Evolutionary conservation across 495 filamentous ascomycete species (phyloP).

Genomic region (Xylaria sp.): DNA sequence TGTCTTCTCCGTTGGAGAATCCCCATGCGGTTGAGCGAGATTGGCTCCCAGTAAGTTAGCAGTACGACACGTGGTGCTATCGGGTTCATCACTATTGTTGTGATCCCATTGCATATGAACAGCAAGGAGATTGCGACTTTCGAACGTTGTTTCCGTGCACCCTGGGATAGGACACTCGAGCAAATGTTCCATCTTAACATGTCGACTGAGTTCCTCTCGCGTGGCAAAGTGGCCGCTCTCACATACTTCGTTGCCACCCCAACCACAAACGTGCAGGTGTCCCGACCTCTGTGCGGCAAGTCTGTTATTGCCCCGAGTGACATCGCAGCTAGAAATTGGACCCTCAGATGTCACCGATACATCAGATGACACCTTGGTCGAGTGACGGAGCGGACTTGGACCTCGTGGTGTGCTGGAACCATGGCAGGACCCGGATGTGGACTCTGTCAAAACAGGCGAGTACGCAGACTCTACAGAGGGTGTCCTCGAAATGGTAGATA

Average conservation of each 20-base stretch:
- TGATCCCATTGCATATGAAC: constrained; percentile 38
- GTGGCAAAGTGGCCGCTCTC: constrained; percentile 34
- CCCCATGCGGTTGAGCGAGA: neutral
- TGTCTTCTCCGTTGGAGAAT: neutral
- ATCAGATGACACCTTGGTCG: constrained; percentile 1
- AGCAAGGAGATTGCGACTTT: constrained; percentile 30
- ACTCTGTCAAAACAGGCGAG: constrained; percentile 33
- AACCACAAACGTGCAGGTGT: constrained; percentile 34
- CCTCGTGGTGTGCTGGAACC: constrained; percentile 25
- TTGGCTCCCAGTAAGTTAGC: constrained; percentile 21
- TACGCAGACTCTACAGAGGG: constrained; percentile 28
- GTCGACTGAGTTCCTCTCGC: constrained; percentile 40
- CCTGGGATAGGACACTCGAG: constrained; percentile 37
- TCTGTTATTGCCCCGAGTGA: neutral
- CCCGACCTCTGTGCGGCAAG: neutral
- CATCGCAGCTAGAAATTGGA: neutral
- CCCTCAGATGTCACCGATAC: neutral
- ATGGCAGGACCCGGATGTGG: constrained; percentile 21
- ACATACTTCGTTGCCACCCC: constrained; percentile 35
- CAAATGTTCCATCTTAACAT: constrained; percentile 43
- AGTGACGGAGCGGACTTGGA: constrained; percentile 34
- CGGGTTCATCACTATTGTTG: constrained; percentile 4
- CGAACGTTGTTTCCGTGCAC: constrained; percentile 36
- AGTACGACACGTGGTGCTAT: constrained; percentile 2
- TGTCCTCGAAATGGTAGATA: constrained; percentile 28